Conservation (phyloP, 768 basidiomycete genomes). For the Boletus bicolor region DNA sequence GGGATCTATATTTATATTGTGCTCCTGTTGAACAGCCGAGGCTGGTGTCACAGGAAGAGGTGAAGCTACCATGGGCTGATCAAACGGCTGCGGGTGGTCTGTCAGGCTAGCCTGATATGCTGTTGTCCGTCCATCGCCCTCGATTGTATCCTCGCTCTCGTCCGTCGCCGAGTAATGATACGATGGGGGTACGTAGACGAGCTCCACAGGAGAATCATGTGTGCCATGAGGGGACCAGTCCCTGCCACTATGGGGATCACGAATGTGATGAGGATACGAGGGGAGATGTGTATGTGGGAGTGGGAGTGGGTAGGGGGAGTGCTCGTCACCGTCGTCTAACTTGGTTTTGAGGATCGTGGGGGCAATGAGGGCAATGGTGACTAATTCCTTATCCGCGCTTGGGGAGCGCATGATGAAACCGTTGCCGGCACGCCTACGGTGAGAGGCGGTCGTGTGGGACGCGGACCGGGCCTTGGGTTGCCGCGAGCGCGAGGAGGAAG, state of each 20-base stretch:
- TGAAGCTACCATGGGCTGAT: slow-evolving; percentile 11
- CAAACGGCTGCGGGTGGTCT: slow-evolving; percentile 12
- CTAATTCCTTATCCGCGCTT: slow-evolving; percentile 46
- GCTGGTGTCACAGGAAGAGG: slow-evolving; percentile 2
- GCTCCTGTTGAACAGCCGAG: slow-evolving; percentile 2
- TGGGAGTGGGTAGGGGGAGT: slow-evolving; percentile 8
- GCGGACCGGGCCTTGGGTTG: slow-evolving; percentile 31
- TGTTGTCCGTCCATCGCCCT: slow-evolving; percentile 19
- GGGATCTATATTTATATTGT: not conserved
- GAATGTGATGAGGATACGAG: slow-evolving; percentile 1
- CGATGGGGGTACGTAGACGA: slow-evolving; percentile 67
- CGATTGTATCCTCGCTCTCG: slow-evolving; percentile 18
- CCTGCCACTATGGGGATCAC: slow-evolving; percentile 5
- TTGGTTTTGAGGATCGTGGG: slow-evolving; percentile 86
- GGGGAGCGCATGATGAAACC: slow-evolving; percentile 37
- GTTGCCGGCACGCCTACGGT: slow-evolving; percentile 38
- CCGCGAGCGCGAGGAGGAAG: slow-evolving; percentile 22
- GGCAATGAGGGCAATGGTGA: slow-evolving; percentile 71
- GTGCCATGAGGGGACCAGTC: slow-evolving; percentile 19
- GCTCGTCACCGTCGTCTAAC: slow-evolving; percentile 45
- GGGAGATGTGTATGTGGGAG: slow-evolving; percentile 14
- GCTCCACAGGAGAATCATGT: slow-evolving; percentile 56
- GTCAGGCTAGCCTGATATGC: slow-evolving; percentile 16
- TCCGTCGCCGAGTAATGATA: slow-evolving; percentile 25
- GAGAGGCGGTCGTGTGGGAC: slow-evolving; percentile 12